A percentile compares a stretch with the other conserved stretches of the same genome.
phyloP scores from a whole-genome alignment of 176 grass and related monocot genomes.

The Luzula sylvatica region DNA sequence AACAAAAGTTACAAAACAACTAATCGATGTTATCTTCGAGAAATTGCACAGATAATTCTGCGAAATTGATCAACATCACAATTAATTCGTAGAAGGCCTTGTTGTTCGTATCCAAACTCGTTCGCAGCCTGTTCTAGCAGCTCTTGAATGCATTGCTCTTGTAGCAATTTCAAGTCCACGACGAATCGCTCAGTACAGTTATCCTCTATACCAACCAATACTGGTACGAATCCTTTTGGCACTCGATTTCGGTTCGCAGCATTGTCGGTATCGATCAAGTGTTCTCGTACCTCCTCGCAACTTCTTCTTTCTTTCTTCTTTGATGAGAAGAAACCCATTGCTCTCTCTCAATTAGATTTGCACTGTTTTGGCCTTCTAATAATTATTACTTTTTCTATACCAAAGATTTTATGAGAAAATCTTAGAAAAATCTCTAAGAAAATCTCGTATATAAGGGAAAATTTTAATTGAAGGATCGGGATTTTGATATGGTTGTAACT shows the following conservation, averaged over 20 bases:
- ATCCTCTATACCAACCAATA: constrained; percentile 26
- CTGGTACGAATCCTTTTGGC: constrained; percentile 31
- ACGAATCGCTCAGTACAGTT: constrained; percentile 25
- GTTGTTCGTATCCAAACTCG: constrained; percentile 39
- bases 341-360: not conserved
- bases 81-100: constrained; percentile 39
- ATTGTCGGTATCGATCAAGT: not conserved
- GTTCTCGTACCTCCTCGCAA: constrained; percentile 2
- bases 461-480: not conserved
- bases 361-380: not conserved
- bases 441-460: not conserved
- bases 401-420: too few relatives aligned
- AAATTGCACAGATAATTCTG: not conserved
- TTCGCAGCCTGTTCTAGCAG: constrained; percentile 38
- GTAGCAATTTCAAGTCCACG: constrained; percentile 28
- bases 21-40: too few relatives aligned
- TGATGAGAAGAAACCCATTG: not conserved
- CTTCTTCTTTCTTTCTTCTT: not conserved
- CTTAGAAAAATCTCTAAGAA: too few relatives aligned
- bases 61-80: constrained; percentile 34
- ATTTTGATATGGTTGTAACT: not conserved
- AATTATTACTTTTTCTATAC: too few relatives aligned
- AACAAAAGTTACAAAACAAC: too few relatives aligned
- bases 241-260: not conserved
- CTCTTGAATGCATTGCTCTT: constrained; percentile 20